Evolutionary conservation across 805 yeast species (phyloP).

Genomic region (Lachancea nothofagi): DNA sequence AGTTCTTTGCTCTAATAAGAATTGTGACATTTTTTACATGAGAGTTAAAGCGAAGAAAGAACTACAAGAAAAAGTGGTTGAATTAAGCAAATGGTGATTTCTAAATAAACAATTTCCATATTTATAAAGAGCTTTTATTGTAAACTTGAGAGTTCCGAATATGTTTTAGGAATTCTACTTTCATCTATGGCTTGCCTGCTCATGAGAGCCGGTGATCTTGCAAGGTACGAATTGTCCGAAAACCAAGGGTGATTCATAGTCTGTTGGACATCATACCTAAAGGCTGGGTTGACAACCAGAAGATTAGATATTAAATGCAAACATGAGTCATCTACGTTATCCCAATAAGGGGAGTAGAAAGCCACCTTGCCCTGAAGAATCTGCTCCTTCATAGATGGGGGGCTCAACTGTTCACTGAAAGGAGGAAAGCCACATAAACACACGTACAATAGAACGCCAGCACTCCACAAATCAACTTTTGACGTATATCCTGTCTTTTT

Average conservation of each 20-base stretch:
- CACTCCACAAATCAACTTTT: slow-evolving; percentile 76
- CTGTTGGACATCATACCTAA: slow-evolving; percentile 77
- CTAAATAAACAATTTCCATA: neutral
- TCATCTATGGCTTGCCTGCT: slow-evolving; percentile 30
- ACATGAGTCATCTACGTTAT: slow-evolving; percentile 57
- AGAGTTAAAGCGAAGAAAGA: slow-evolving; percentile 51
- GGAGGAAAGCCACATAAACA: slow-evolving; percentile 85
- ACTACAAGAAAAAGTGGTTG: slow-evolving; percentile 35
- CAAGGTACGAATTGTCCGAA: slow-evolving; percentile 9
- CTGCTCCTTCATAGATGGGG: slow-evolving; percentile 74
- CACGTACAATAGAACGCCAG: slow-evolving; percentile 72
- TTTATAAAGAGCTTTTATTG: slow-evolving; percentile 3
- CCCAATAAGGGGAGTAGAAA: slow-evolving; percentile 78
- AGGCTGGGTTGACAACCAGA: slow-evolving; percentile 57
- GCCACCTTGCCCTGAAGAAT: slow-evolving; percentile 62
- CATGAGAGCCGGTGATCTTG: slow-evolving; percentile 13
- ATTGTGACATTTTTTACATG: slow-evolving; percentile 97
- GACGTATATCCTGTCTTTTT: slow-evolving; percentile 55
- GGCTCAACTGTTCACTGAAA: slow-evolving; percentile 74
- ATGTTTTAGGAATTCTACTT: slow-evolving; percentile 33
- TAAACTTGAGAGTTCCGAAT: slow-evolving; percentile 29
- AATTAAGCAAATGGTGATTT: slow-evolving; percentile 37
- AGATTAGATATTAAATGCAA: slow-evolving; percentile 60
- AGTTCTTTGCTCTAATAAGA: slow-evolving; percentile 89
- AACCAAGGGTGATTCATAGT: slow-evolving; percentile 90